Evolutionary conservation across 2,329 filamentous ascomycete species (phyloP).

Genomic region (Rhinocladiella mackenziei): DNA sequence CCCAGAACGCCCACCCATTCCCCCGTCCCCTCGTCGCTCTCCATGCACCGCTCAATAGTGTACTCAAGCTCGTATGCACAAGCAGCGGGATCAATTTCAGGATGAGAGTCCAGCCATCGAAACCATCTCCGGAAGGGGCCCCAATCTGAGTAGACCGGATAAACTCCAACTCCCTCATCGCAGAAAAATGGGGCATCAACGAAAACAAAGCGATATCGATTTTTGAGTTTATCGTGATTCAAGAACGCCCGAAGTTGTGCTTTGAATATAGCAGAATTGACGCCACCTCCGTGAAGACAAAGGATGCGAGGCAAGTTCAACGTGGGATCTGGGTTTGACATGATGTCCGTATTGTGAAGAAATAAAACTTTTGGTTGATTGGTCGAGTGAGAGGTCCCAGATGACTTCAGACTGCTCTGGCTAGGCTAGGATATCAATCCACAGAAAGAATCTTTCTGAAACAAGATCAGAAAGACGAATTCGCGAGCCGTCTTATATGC

Average conservation of each 20-base stretch:
- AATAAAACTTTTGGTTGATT: no score
- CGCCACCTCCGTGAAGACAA: conserved; percentile 76
- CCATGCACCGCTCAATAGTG: conserved; percentile 45
- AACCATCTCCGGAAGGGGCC: conserved; percentile 65
- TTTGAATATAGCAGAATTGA: conserved; percentile 66
- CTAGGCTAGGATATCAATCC: no score
- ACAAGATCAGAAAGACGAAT: no score
- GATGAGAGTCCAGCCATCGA: conserved; percentile 58
- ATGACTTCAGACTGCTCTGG: no score
- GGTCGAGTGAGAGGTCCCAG: no score
- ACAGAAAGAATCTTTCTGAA: no score
- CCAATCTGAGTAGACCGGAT: conserved; percentile 57
- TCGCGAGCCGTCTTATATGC: no score
- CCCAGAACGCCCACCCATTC: conserved; percentile 60
- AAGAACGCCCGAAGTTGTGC: conserved; percentile 60
- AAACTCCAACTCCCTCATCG: conserved; percentile 31
- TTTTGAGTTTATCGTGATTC: conserved; percentile 42
- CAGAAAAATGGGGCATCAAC: conserved; percentile 65
- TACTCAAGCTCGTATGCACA: conserved; percentile 42
- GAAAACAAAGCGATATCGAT: conserved; percentile 67
- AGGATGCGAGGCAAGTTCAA: conserved; percentile 62
- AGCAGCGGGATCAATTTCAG: conserved; percentile 47
- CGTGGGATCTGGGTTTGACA: conserved; percentile 23
- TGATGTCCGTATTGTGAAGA: conserved; percentile 1
- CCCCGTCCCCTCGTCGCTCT: conserved; percentile 53